A percentile compares a stretch with the other conserved stretches of the same genome.
Conservation (phyloP, 495 filamentous ascomycete genomes). For the Xylaria grammica region DNA sequence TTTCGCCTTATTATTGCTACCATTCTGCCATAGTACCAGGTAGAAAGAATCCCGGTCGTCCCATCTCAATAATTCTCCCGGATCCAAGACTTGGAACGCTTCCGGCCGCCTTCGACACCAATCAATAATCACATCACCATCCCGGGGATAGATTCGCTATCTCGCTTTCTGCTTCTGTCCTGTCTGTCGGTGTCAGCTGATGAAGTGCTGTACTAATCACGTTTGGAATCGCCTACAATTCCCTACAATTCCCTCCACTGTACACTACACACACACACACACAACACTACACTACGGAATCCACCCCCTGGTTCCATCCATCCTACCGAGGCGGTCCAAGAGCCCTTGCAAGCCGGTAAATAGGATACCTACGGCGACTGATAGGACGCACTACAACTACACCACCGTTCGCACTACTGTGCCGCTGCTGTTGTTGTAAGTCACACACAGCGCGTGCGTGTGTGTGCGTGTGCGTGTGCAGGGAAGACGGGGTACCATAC, state of each 20-base stretch:
- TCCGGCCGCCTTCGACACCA: too few species aligned
- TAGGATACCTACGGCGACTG: too few species aligned
- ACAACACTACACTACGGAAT: too few species aligned
- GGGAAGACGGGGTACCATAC: not conserved
- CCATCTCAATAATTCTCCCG: not conserved
- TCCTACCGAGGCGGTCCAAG: not conserved
- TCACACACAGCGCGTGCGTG: too few species aligned
- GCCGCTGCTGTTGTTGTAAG: too few species aligned
- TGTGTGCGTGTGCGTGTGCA: not conserved
- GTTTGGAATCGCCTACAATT: not conserved
- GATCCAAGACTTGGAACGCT: not conserved
- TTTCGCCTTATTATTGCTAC: not conserved
- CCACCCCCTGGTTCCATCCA: not conserved
- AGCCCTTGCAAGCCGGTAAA: conserved; percentile 7
- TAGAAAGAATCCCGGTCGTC: not conserved
- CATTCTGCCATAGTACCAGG: not conserved
- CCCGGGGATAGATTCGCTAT: not conserved
- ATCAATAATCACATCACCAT: not conserved
- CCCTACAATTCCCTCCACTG: not conserved
- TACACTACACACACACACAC: too few species aligned
- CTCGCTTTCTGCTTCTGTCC: not conserved
- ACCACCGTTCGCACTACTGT: not conserved
- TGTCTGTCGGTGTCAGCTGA: conserved; percentile 12
- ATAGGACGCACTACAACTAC: too few species aligned
- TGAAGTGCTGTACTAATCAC: not conserved